Evolutionary conservation across 768 basidiomycete species (phyloP).

Genomic region (Boletus huronensis): DNA sequence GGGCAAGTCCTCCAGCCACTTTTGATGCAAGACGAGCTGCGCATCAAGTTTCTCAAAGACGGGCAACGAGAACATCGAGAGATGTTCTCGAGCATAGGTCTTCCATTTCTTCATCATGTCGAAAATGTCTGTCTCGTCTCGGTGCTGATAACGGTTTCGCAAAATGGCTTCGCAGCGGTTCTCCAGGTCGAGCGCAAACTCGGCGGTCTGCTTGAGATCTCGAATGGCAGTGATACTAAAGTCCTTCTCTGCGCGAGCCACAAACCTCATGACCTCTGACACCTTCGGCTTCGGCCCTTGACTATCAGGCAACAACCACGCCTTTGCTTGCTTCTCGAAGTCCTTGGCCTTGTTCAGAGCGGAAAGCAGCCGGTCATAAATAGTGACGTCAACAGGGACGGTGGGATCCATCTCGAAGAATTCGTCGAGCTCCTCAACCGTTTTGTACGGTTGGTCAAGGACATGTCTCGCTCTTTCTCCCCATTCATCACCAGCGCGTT

Average conservation of each 20-base stretch:
- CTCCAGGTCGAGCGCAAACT: constrained; percentile 78
- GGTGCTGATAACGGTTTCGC: constrained; percentile 54
- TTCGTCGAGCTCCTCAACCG: constrained; percentile 72
- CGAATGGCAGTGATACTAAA: constrained; percentile 65
- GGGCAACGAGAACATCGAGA: constrained; percentile 70
- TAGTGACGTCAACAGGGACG: constrained; percentile 65
- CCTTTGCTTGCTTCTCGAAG: constrained; percentile 72
- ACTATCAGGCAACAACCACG: constrained; percentile 61
- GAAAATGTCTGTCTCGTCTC: constrained; percentile 63
- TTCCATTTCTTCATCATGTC: constrained; percentile 72
- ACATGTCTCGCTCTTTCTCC: constrained; percentile 63
- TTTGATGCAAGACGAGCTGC: constrained; percentile 62
- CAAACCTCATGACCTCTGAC: constrained; percentile 65
- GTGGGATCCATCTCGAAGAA: constrained; percentile 61
- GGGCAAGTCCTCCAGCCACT: constrained; percentile 72
- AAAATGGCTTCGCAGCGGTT: constrained; percentile 70
- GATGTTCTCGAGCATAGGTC: constrained; percentile 64
- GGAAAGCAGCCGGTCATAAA: constrained; percentile 62
- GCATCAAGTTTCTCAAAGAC: constrained; percentile 68
- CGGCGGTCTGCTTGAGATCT: constrained; percentile 65
- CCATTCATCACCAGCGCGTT: constrained; percentile 73
- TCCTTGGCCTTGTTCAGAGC: constrained; percentile 70
- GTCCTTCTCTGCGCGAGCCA: constrained; percentile 70
- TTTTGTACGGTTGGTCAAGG: constrained; percentile 67
- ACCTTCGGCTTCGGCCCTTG: constrained; percentile 57